Percentiles rank a stretch among this genome's conserved stretches.
phyloP scores from a whole-genome alignment of 441 rosid species.

The Sinapis alba region DNA sequence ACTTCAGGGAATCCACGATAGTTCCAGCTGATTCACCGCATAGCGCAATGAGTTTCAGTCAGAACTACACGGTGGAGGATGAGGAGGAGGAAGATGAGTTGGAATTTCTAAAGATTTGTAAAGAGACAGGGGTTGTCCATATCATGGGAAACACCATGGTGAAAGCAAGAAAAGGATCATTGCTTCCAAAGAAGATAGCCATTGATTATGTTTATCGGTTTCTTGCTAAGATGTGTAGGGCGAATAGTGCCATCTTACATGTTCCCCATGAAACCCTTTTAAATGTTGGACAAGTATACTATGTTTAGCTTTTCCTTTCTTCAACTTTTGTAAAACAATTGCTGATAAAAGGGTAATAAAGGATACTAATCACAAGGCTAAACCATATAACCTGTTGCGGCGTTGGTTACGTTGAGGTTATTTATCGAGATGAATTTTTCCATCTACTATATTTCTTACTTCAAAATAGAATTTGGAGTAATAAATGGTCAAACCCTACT shows the following conservation, averaged over 20 bases:
- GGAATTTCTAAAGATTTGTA: conserved; percentile 69
- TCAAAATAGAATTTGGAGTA: no score
- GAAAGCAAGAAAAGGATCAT: conserved; percentile 75
- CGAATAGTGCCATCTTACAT: conserved; percentile 84
- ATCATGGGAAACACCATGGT: conserved; percentile 85
- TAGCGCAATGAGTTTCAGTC: conserved; percentile 46
- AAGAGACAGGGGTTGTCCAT: conserved; percentile 89
- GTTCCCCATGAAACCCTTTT: conserved; percentile 90
- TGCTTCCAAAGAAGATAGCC: conserved; percentile 73
- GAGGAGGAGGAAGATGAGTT: conserved; percentile 60
- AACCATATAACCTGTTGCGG: not conserved
- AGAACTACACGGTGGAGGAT: conserved; percentile 46
- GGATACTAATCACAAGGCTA: not conserved
- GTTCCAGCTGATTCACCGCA: conserved; percentile 49
- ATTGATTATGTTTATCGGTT: conserved; percentile 84
- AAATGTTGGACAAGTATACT: conserved; percentile 86
- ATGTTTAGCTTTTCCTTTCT: conserved; percentile 31
- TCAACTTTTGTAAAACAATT: conserved; percentile 4
- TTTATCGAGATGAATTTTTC: not conserved
- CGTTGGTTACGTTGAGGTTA: conserved; percentile 35
- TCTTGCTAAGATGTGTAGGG: conserved; percentile 91
- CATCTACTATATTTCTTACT: no score
- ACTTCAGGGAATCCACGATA: conserved; percentile 57
- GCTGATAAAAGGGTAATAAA: conserved; percentile 16
- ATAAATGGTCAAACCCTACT: no score